Conservation (phyloP, 2,329 filamentous ascomycete genomes). For the Pseudogymnoascus pannorum region DNA sequence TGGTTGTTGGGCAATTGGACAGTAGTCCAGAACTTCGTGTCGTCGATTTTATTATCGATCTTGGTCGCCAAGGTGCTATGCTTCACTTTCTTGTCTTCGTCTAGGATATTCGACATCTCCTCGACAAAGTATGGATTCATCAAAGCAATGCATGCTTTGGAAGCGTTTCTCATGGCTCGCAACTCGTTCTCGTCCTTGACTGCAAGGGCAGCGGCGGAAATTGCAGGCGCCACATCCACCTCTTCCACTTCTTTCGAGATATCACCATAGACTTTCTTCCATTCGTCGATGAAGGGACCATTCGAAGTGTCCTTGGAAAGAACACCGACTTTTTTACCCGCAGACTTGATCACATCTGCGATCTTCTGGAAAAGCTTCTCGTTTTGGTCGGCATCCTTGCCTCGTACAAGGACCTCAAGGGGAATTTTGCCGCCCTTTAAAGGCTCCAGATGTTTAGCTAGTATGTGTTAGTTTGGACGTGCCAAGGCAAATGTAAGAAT, state of each 20-base stretch:
- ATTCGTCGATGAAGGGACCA: constrained; percentile 91
- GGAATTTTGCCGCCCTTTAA: constrained; percentile 89
- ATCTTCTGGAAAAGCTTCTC: constrained; percentile 83
- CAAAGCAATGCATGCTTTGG: constrained; percentile 85
- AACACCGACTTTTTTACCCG: constrained; percentile 86
- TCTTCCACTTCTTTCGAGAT: constrained; percentile 81
- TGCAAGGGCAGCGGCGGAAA: constrained; percentile 78
- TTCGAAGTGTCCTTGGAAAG: constrained; percentile 76
- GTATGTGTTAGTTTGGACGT: constrained; percentile 26
- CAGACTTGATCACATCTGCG: constrained; percentile 75
- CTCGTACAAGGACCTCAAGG: constrained; percentile 83
- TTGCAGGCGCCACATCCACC: constrained; percentile 73
- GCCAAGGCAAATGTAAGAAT: constrained; percentile 3
- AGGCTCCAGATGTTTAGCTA: constrained; percentile 87
- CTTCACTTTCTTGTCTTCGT: constrained; percentile 94
- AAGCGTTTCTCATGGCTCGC: constrained; percentile 88
- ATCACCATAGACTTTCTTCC: constrained; percentile 75
- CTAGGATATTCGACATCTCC: constrained; percentile 93
- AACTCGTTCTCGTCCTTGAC: constrained; percentile 94
- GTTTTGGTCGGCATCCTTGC: constrained; percentile 87
- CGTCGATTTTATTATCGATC: constrained; percentile 85
- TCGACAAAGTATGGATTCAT: constrained; percentile 97
- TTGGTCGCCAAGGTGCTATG: constrained; percentile 81
- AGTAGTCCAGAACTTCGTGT: constrained; percentile 86
- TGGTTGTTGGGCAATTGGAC: constrained; percentile 60